Evolutionary conservation across 306 rosid genomes (phyloP).

Genomic region (Begonia masoniana): DNA sequence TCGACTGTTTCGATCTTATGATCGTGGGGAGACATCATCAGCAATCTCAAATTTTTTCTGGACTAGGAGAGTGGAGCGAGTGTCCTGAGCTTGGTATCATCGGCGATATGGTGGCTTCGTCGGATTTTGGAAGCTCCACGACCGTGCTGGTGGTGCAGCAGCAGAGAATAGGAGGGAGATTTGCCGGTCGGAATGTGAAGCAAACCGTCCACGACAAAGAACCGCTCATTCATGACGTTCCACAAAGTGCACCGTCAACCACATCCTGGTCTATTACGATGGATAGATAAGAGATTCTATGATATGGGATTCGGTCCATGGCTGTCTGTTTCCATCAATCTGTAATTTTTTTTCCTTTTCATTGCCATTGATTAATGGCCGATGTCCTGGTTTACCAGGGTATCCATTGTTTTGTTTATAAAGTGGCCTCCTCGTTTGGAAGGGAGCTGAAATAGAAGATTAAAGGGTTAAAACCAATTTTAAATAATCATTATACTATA

Average conservation of each 20-base stretch:
- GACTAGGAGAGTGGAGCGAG: slow-evolving; percentile 51
- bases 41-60: slow-evolving; percentile 21
- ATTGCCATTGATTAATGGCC: too few relatives aligned
- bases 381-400: too few relatives aligned
- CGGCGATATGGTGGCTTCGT: slow-evolving; percentile 63
- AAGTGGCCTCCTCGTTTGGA: too few relatives aligned
- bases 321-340: too few relatives aligned
- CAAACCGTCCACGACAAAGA: slow-evolving; percentile 6
- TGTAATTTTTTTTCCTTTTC: too few relatives aligned
- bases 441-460: too few relatives aligned
- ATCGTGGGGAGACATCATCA: slow-evolving; percentile 45
- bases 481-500: too few relatives aligned
- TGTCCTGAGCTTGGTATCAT: slow-evolving; percentile 48
- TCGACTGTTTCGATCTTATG: slow-evolving; percentile 53
- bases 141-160: slow-evolving; percentile 58
- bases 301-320: too few relatives aligned
- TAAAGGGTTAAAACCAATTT: too few relatives aligned
- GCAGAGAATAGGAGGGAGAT: slow-evolving; percentile 35
- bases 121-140: slow-evolving; percentile 30
- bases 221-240: slow-evolving; percentile 15
- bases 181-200: not conserved
- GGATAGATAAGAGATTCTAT: not conserved
- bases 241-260: slow-evolving; percentile 4
- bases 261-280: slow-evolving; percentile 29
- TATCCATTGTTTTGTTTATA: too few relatives aligned